Percentiles rank a stretch among this genome's conserved stretches.
These are phyloP conservation scores for Peribolospora kevripleyi DNA, from an alignment of 768 basidiomycete genomes.

Conservation along the genomic window DNA sequence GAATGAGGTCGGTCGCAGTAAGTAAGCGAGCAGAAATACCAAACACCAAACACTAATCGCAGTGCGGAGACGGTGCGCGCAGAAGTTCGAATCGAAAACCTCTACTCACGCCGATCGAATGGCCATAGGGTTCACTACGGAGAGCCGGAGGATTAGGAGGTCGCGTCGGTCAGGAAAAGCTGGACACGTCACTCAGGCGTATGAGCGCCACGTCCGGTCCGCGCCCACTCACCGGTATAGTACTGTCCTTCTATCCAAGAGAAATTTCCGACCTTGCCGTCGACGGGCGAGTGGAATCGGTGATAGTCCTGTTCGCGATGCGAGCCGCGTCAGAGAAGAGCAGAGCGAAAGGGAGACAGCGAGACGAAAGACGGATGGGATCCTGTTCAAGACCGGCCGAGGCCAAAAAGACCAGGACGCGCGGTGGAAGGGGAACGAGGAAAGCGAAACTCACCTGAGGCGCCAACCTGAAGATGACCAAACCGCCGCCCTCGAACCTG, in stretches of 20 bases:
- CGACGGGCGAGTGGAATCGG: slow-evolving; percentile 71
- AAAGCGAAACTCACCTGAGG: slow-evolving; percentile 24
- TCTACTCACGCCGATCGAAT: slow-evolving; percentile 39
- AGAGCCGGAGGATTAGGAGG: not conserved
- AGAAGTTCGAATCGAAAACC: not conserved
- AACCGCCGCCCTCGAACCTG: slow-evolving; percentile 49
- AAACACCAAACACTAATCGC: not conserved
- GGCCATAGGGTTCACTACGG: slow-evolving; percentile 48
- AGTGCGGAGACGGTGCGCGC: not conserved
- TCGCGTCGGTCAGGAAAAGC: not conserved
- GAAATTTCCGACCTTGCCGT: slow-evolving; percentile 60
- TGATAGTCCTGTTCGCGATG: slow-evolving; percentile 53
- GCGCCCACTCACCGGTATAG: slow-evolving; percentile 72
- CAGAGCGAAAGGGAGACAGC: too few species aligned
- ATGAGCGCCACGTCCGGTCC: not conserved
- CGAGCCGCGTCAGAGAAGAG: not conserved
- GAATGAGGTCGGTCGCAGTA: not conserved
- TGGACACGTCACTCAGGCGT: not conserved
- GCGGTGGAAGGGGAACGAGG: not conserved
- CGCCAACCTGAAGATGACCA: slow-evolving; percentile 75
- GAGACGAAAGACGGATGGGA: too few species aligned
- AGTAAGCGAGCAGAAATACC: not conserved
- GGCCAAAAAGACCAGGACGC: not conserved
- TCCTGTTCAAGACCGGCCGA: not conserved
- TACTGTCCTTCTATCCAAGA: slow-evolving; percentile 70